These are phyloP conservation scores for Camelina hispida DNA, from an alignment of 345 rosid genomes.

Conservation along the genomic window DNA sequence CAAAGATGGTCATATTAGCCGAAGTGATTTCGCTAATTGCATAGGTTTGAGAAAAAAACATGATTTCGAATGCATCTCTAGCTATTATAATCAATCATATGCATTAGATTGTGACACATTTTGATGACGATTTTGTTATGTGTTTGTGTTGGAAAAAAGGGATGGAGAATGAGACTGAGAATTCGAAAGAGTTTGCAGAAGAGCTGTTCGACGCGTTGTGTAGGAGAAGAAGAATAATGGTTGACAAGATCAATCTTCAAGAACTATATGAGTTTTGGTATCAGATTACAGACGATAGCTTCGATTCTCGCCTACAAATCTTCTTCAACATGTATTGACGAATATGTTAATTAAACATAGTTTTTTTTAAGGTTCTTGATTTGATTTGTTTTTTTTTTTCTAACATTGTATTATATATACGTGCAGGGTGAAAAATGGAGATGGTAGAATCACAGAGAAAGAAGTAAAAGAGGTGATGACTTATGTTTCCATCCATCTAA, in stretches of 20 bases:
- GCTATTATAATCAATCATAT: too few species aligned
- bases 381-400: not conserved
- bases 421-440: constrained; percentile 92
- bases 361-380: constrained; percentile 21
- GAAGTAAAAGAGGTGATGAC: constrained; percentile 96
- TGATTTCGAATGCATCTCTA: too few species aligned
- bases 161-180: constrained; percentile 69
- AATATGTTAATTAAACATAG: too few species aligned
- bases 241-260: constrained; percentile 68
- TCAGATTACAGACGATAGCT: constrained; percentile 86
- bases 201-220: constrained; percentile 92
- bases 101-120: not conserved
- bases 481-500: constrained; percentile 19
- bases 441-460: constrained; percentile 82
- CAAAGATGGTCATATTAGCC: constrained; percentile 63
- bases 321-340: constrained; percentile 99
- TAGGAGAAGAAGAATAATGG: constrained; percentile 71
- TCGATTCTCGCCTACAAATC: constrained; percentile 97
- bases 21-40: constrained; percentile 89
- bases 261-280: constrained; percentile 91
- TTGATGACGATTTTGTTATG: not conserved
- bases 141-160: constrained; percentile 48
- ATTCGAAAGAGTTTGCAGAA: constrained; percentile 78
- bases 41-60: too few species aligned
- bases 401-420: not conserved